These are phyloP conservation scores for Ascochyta koolunga DNA, from an alignment of 2,329 filamentous ascomycete species.

Conservation along the genomic window DNA sequence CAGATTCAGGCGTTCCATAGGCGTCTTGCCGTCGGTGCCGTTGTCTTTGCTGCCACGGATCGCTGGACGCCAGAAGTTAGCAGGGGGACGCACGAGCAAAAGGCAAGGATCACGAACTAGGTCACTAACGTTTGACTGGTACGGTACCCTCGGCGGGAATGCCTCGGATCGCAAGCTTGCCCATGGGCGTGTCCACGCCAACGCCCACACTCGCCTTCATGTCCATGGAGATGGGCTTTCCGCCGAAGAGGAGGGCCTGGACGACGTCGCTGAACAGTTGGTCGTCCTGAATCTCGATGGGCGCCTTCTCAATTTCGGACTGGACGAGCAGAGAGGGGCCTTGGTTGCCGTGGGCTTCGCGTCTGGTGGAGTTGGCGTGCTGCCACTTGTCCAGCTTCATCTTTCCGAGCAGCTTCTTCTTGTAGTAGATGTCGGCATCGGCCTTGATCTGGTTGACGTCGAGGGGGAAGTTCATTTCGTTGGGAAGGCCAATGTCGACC, in stretches of 20 bases:
- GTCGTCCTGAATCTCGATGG: constrained; percentile 80
- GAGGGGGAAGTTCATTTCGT: constrained; percentile 85
- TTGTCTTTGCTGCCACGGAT: constrained; percentile 52
- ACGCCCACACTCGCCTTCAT: constrained; percentile 84
- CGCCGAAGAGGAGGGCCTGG: constrained; percentile 79
- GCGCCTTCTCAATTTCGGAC: constrained; percentile 77
- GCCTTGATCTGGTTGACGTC: constrained; percentile 79
- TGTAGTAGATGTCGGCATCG: constrained; percentile 79
- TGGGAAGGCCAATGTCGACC: constrained; percentile 77
- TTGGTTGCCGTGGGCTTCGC: constrained; percentile 63
- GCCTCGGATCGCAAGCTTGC: constrained; percentile 77
- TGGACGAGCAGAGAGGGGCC: constrained; percentile 73
- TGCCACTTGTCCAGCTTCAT: constrained; percentile 85
- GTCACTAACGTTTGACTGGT: constrained; percentile 90
- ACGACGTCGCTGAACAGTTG: constrained; percentile 81
- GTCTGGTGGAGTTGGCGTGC: constrained; percentile 76
- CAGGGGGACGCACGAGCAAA: constrained; percentile 22
- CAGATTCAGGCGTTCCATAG: constrained; percentile 62
- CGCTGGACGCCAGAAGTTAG: constrained; percentile 45
- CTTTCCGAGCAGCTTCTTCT: constrained; percentile 76
- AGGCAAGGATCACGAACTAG: constrained; percentile 53
- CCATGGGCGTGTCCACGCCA: constrained; percentile 79
- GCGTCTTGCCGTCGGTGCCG: constrained; percentile 44
- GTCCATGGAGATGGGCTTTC: constrained; percentile 70
- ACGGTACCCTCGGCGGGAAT: constrained; percentile 85